Percentiles rank a stretch among this genome's conserved stretches.
phyloP scores from a whole-genome alignment of 805 yeast species.

The Candida manassasensis region DNA sequence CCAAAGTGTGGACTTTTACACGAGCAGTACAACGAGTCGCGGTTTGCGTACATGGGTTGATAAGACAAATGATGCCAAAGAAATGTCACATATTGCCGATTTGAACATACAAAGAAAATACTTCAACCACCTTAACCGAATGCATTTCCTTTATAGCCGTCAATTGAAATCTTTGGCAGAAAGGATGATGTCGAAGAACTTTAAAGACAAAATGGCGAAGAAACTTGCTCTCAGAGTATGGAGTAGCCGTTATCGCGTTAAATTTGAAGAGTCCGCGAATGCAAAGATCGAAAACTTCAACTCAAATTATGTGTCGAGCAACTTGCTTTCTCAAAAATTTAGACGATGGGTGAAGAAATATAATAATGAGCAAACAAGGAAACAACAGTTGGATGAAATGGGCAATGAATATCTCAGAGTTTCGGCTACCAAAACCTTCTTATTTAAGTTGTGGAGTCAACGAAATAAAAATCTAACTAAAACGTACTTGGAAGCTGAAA shows the following conservation, averaged over 20 bases:
- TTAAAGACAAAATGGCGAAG: slow-evolving; percentile 5
- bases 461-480: slow-evolving; percentile 1
- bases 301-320: slow-evolving; percentile 10
- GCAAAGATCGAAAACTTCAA: slow-evolving; percentile 17
- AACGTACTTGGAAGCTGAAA: slow-evolving; percentile 11
- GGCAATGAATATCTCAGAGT: slow-evolving; percentile 7
- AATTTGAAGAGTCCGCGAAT: slow-evolving; percentile 17
- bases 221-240: slow-evolving; percentile 14
- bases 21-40: no score
- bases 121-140: slow-evolving; percentile 10
- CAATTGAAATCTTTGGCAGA: slow-evolving; percentile 4
- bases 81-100: slow-evolving; percentile 14
- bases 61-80: slow-evolving; percentile 2
- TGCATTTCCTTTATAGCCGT: slow-evolving; percentile 5
- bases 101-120: slow-evolving; percentile 18
- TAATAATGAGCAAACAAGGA: slow-evolving; percentile 11
- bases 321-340: slow-evolving; percentile 10
- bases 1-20: no score
- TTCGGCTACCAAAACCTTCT: slow-evolving; percentile 1
- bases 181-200: neutral
- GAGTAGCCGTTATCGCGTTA: slow-evolving; percentile 17
- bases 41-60: slow-evolving; percentile 10
- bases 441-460: slow-evolving; percentile 5
- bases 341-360: slow-evolving; percentile 19
- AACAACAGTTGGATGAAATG: slow-evolving; percentile 8